phyloP scores from a whole-genome alignment of 23 red algal species.

The Gracilaria vermiculophylla region DNA sequence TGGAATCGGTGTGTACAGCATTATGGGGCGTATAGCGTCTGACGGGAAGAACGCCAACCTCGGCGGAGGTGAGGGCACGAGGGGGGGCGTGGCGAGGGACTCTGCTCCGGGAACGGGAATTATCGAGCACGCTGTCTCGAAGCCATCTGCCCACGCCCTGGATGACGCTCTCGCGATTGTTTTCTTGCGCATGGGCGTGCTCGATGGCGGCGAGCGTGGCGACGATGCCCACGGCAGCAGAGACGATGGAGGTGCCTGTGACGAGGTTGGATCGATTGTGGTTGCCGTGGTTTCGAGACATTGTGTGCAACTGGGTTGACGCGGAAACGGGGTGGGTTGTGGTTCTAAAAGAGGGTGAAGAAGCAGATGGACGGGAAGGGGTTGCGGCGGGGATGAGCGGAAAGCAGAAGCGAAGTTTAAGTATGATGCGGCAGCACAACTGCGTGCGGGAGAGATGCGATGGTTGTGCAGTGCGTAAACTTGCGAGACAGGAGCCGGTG shows the following conservation, averaged over 20 bases:
- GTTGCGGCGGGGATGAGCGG: no score
- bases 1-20: neutral
- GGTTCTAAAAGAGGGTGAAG: neutral
- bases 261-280: constrained; percentile 12
- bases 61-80: constrained; percentile 23
- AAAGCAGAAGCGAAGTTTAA: no score
- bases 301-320: no score
- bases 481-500: neutral
- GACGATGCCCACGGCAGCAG: constrained; percentile 49
- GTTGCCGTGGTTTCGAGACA: constrained; percentile 44
- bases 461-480: neutral
- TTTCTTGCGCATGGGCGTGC: constrained; percentile 55
- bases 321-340: neutral
- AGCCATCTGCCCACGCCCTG: constrained; percentile 55
- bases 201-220: constrained; percentile 44
- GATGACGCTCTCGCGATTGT: constrained; percentile 55
- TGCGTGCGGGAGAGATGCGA: no score
- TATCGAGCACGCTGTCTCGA: constrained; percentile 37
- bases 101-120: neutral
- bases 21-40: constrained; percentile 7
- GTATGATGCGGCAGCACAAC: no score
- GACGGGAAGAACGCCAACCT: constrained; percentile 42
- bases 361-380: neutral
- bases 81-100: neutral
- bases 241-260: constrained; percentile 28